Conservation (phyloP, 164 flowering plant genomes). For the Tetrastigma voinierianum region DNA sequence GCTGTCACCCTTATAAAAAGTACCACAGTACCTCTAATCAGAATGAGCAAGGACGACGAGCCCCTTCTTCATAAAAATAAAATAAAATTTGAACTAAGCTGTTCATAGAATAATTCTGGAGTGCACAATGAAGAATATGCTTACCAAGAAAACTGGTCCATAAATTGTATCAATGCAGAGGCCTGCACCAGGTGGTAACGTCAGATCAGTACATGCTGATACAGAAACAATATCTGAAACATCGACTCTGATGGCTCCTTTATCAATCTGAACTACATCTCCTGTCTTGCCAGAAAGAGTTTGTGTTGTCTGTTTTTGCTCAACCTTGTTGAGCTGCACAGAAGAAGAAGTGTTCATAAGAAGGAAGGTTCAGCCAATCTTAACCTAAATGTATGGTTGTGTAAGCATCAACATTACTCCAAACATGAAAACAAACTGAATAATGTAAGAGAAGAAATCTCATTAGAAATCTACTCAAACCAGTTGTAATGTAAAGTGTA, state of each 20-base stretch:
- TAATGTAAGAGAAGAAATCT: too few species aligned
- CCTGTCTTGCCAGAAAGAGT: conserved; percentile 48
- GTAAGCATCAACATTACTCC: neutral
- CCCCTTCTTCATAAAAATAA: too few species aligned
- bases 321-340: conserved; percentile 46
- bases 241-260: conserved; percentile 50
- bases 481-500: too few species aligned
- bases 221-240: conserved; percentile 79
- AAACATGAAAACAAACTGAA: neutral
- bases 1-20: too few species aligned
- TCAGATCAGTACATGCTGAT: conserved; percentile 89
- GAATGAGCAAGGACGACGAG: too few species aligned
- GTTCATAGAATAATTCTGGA: neutral
- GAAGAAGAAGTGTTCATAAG: neutral
- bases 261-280: conserved; percentile 32
- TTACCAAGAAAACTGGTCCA: conserved; percentile 90
- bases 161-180: conserved; percentile 79
- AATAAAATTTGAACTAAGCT: too few species aligned
- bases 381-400: neutral
- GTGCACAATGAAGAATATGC: conserved; percentile 9
- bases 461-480: too few species aligned
- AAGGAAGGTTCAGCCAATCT: neutral
- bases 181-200: conserved; percentile 96
- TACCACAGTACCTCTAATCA: too few species aligned
- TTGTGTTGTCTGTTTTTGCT: conserved; percentile 44